phyloP scores from a whole-genome alignment of 257 asterid species.

The Avicennia marina region DNA sequence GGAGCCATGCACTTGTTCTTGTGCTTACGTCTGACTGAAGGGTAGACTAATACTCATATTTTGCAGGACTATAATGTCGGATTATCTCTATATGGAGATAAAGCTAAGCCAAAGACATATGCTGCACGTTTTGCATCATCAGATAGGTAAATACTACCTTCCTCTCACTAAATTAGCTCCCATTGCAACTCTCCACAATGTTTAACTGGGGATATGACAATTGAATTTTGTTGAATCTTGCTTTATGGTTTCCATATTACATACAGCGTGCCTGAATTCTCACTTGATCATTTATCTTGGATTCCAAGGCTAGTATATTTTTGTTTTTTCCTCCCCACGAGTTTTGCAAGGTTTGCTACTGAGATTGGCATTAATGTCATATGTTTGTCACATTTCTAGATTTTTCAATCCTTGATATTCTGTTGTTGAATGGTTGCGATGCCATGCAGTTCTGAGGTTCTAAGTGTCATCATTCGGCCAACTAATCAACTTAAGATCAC shows the following conservation, averaged over 20 bases:
- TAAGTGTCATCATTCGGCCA: slow-evolving; percentile 76
- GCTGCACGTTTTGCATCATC: slow-evolving; percentile 91
- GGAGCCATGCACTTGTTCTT: no score
- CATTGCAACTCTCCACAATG: not conserved
- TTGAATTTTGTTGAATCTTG: not conserved
- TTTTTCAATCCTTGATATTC: slow-evolving; percentile 12
- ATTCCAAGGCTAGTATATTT: no score
- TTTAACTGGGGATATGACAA: no score
- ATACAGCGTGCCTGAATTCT: not conserved
- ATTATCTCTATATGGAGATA: slow-evolving; percentile 84
- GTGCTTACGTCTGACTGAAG: no score
- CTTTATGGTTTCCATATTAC: not conserved
- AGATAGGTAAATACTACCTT: slow-evolving; percentile 63
- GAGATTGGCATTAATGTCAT: not conserved
- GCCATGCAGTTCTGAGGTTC: slow-evolving; percentile 74
- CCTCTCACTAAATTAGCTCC: not conserved
- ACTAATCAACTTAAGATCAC: slow-evolving; percentile 88
- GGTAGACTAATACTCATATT: not conserved
- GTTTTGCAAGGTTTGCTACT: not conserved
- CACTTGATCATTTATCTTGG: not conserved
- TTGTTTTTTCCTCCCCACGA: not conserved
- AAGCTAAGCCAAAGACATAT: slow-evolving; percentile 79
- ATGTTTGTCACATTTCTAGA: no score
- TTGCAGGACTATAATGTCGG: slow-evolving; percentile 80
- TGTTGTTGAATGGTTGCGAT: slow-evolving; percentile 25